Percentiles rank a stretch among this genome's conserved stretches.
phyloP scores from a whole-genome alignment of 1,139 yeast species.

The Hemisphaericaspora lyxosophila region DNA sequence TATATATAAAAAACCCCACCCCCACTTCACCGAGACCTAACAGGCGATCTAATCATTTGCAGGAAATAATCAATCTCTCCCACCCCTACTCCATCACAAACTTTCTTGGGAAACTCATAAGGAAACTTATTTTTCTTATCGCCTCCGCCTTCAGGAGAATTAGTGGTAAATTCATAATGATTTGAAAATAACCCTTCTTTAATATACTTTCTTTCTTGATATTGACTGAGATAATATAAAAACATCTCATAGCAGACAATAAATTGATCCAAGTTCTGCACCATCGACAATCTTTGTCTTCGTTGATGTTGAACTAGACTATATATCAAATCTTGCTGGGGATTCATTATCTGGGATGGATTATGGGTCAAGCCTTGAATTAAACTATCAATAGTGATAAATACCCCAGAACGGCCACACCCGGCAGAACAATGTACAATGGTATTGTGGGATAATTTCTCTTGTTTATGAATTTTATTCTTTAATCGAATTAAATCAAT shows the following conservation, averaged over 20 bases:
- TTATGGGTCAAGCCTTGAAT: constrained; percentile 19
- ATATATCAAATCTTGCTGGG: constrained; percentile 51
- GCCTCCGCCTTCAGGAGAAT: too few species aligned
- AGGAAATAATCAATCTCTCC: constrained; percentile 1
- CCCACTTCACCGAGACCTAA: not conserved
- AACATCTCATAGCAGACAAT: constrained; percentile 44
- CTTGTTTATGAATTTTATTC: constrained; percentile 43
- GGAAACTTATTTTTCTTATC: too few species aligned
- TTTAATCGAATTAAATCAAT: constrained; percentile 44
- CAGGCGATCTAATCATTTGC: constrained; percentile 1
- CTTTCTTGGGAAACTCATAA: not conserved
- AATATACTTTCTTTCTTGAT: not conserved
- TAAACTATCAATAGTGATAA: constrained; percentile 51
- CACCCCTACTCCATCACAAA: not conserved
- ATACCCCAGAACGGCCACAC: constrained; percentile 81
- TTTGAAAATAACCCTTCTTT: not conserved
- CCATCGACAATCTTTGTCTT: constrained; percentile 47
- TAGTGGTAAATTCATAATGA: too few species aligned
- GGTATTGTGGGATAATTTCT: constrained; percentile 22
- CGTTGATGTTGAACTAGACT: constrained; percentile 42
- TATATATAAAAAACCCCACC: too few species aligned
- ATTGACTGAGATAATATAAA: constrained; percentile 24
- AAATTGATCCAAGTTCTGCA: constrained; percentile 46
- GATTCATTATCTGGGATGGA: constrained; percentile 5
- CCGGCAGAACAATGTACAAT: constrained; percentile 79